Percentiles rank a stretch among this genome's conserved stretches.
These are phyloP conservation scores for Termitomyces sp. DNA, from an alignment of 768 basidiomycete genomes.

Conservation along the genomic window DNA sequence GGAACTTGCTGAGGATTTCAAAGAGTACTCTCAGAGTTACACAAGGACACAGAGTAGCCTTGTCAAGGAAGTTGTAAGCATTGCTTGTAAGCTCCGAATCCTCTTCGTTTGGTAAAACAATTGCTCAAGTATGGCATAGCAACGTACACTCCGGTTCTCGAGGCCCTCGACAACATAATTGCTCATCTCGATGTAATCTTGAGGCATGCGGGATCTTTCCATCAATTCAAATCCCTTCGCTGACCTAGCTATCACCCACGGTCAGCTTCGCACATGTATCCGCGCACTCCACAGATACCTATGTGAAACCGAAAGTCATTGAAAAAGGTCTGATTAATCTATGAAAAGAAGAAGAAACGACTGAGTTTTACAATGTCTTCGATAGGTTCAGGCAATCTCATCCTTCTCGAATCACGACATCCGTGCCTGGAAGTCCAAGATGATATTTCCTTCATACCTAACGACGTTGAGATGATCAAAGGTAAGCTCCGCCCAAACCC, in stretches of 20 bases:
- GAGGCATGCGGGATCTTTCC: constrained; percentile 44
- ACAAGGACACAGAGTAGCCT: constrained; percentile 69
- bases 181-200: constrained; percentile 90
- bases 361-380: constrained; percentile 3
- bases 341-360: no score
- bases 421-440: constrained; percentile 97
- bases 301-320: constrained; percentile 77
- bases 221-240: background rate
- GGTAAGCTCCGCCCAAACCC: constrained; percentile 32
- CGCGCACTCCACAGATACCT: constrained; percentile 78
- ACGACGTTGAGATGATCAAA: constrained; percentile 93
- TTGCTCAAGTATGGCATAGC: constrained; percentile 37
- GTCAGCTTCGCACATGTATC: constrained; percentile 91
- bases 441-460: constrained; percentile 91
- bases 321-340: constrained; percentile 53
- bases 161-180: constrained; percentile 74
- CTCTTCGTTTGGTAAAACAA: constrained; percentile 19
- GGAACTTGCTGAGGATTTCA: constrained; percentile 63
- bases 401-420: constrained; percentile 84
- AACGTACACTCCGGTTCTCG: constrained; percentile 87
- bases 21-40: constrained; percentile 64
- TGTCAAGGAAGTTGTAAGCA: constrained; percentile 89
- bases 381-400: constrained; percentile 71
- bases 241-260: background rate
- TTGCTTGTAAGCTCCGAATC: constrained; percentile 63